These are phyloP conservation scores for Teratosphaeria gauchensis DNA, from an alignment of 2,329 filamentous ascomycete species.

Conservation along the genomic window DNA sequence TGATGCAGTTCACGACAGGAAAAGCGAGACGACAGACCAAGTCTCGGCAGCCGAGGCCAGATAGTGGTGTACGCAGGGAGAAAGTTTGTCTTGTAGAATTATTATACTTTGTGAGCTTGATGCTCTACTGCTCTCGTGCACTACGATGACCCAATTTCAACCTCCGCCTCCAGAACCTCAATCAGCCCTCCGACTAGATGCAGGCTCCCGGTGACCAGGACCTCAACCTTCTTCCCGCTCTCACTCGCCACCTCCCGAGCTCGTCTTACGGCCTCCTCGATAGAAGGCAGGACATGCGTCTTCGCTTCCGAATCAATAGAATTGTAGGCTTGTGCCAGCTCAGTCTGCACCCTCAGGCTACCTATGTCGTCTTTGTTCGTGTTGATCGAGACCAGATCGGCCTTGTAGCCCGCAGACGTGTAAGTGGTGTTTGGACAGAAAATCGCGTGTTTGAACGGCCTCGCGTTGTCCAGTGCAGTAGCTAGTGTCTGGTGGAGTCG, in stretches of 20 bases:
- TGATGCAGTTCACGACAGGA: background rate
- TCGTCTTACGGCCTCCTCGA: constrained; percentile 58
- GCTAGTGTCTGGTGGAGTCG: constrained; percentile 51
- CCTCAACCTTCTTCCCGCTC: constrained; percentile 42
- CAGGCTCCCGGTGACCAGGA: constrained; percentile 72
- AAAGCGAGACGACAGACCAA: too few species aligned
- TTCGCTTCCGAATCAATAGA: constrained; percentile 42
- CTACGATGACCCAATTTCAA: constrained; percentile 6
- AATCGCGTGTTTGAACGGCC: constrained; percentile 60
- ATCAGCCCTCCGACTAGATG: constrained; percentile 74
- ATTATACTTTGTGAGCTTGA: too few species aligned
- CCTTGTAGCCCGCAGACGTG: constrained; percentile 49
- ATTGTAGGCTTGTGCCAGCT: constrained; percentile 53
- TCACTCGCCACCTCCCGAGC: constrained; percentile 33
- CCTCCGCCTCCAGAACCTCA: constrained; percentile 53
- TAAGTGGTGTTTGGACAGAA: constrained; percentile 74
- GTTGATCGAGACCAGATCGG: constrained; percentile 55
- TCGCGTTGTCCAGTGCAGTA: constrained; percentile 27
- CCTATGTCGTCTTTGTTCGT: constrained; percentile 49
- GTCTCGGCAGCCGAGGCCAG: too few species aligned
- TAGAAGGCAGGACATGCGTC: constrained; percentile 52
- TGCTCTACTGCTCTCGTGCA: too few species aligned
- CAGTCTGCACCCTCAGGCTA: constrained; percentile 56
- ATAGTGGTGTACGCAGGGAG: too few species aligned
- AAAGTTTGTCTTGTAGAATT: too few species aligned